Conservation (phyloP, 1,284 basidiomycete genomes). For the Rugosomyces carneus region DNA sequence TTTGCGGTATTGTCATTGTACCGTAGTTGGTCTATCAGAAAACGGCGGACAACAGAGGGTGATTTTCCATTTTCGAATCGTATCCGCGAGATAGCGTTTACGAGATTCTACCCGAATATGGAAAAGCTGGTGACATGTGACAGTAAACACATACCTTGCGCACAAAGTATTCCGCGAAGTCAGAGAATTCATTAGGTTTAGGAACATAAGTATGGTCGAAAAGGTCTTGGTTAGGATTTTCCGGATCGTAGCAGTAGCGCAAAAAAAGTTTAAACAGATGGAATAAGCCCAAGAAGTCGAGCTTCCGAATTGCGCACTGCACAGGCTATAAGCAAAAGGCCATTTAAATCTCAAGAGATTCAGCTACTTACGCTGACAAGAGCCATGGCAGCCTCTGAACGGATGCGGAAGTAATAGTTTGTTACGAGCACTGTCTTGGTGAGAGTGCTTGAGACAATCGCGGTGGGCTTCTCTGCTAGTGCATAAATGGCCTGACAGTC, state of each 20-base stretch:
- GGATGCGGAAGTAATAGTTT: constrained; percentile 96
- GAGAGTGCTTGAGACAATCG: constrained; percentile 88
- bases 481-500: constrained; percentile 73
- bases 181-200: constrained; percentile 90
- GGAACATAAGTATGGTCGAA: constrained; percentile 85
- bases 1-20: constrained; percentile 97
- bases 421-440: constrained; percentile 92
- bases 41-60: constrained; percentile 82
- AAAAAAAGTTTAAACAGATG: constrained; percentile 94
- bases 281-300: constrained; percentile 90
- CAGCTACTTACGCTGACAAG: constrained; percentile 72
- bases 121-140: constrained; percentile 1
- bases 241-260: constrained; percentile 87
- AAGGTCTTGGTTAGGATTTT: constrained; percentile 71
- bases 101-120: constrained; percentile 46
- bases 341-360: not conserved
- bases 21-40: constrained; percentile 84
- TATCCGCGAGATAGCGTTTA: constrained; percentile 80
- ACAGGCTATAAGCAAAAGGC: constrained; percentile 6
- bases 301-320: constrained; percentile 77
- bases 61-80: constrained; percentile 85
- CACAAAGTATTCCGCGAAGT: constrained; percentile 90
- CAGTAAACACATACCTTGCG: constrained; percentile 61
- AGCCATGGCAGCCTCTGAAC: constrained; percentile 89
- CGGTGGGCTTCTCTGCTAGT: constrained; percentile 75